A percentile compares a stretch with the other conserved stretches of the same genome.
phyloP scores from a whole-genome alignment of 768 basidiomycete species.

The Boletales sp. region DNA sequence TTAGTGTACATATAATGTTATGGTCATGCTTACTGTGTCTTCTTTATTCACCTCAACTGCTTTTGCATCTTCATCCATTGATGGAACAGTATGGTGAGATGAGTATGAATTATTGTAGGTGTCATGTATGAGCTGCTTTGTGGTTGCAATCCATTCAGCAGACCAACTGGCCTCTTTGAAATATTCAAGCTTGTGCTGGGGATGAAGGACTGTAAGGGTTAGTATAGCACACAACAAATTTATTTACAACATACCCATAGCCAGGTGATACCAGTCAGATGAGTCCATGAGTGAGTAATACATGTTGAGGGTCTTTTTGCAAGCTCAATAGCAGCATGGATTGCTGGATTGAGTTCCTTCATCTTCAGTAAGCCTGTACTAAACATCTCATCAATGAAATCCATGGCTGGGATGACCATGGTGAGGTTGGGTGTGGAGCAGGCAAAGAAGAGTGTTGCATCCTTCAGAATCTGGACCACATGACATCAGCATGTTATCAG shows the following conservation, averaged over 20 bases:
- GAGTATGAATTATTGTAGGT: not conserved
- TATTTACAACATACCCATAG: too few species aligned
- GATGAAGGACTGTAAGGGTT: not conserved
- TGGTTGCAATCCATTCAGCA: not conserved
- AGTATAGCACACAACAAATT: too few species aligned
- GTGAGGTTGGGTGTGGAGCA: constrained; percentile 23
- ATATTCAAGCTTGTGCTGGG: not conserved
- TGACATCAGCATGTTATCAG: not conserved
- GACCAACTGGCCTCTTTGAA: not conserved
- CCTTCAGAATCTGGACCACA: too few species aligned
- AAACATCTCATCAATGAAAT: constrained; percentile 28
- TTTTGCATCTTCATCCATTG: too few species aligned
- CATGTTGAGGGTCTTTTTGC: constrained; percentile 22
- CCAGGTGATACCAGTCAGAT: too few species aligned
- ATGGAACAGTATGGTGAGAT: too few species aligned
- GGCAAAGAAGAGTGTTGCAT: constrained; percentile 34
- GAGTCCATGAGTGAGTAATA: constrained; percentile 13
- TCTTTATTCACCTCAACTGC: not conserved
- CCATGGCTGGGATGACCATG: constrained; percentile 37
- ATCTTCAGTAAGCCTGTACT: constrained; percentile 1
- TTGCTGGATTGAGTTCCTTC: not conserved
- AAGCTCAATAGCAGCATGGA: constrained; percentile 7
- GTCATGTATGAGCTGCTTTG: not conserved
- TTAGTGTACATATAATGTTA: too few species aligned
- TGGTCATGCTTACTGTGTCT: not conserved